phyloP scores from a whole-genome alignment of 805 yeast species.

The Metschnikowia lachancei region DNA sequence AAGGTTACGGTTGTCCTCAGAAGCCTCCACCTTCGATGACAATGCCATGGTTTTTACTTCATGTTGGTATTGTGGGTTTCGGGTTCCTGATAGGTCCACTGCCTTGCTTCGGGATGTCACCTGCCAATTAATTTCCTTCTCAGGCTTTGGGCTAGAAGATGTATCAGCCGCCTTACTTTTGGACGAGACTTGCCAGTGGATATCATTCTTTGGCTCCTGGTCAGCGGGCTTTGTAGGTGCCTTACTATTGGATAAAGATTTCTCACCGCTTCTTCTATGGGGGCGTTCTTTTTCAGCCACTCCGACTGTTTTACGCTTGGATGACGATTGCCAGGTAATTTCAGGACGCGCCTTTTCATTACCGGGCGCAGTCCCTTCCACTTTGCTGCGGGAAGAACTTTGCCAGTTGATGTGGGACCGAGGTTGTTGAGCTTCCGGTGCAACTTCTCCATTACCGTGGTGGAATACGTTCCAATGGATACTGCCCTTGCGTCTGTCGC shows the following conservation, averaged over 20 bases:
- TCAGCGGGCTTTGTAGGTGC: background rate
- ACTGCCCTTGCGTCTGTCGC: background rate
- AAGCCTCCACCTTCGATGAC: background rate
- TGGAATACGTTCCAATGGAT: too few species aligned
- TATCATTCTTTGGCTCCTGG: background rate
- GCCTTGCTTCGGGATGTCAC: conserved; percentile 1
- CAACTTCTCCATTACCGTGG: too few species aligned
- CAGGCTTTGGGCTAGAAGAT: background rate
- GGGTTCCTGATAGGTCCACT: background rate
- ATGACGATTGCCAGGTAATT: too few species aligned
- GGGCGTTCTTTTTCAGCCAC: too few species aligned
- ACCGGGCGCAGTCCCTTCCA: background rate
- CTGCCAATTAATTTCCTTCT: background rate
- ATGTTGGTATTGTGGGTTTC: conserved; percentile 4
- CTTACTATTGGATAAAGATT: background rate
- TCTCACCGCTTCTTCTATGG: too few species aligned
- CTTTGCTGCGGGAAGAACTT: conserved; percentile 3
- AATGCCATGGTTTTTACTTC: background rate
- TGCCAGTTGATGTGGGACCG: background rate
- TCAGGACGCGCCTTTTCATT: too few species aligned
- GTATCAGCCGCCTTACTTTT: background rate
- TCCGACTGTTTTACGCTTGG: too few species aligned
- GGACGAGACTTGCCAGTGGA: conserved; percentile 2
- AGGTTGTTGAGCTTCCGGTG: too few species aligned
- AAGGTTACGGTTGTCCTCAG: background rate